Evolutionary conservation across 2,329 filamentous ascomycete genomes (phyloP).

Genomic region (Claviceps pusilla): DNA sequence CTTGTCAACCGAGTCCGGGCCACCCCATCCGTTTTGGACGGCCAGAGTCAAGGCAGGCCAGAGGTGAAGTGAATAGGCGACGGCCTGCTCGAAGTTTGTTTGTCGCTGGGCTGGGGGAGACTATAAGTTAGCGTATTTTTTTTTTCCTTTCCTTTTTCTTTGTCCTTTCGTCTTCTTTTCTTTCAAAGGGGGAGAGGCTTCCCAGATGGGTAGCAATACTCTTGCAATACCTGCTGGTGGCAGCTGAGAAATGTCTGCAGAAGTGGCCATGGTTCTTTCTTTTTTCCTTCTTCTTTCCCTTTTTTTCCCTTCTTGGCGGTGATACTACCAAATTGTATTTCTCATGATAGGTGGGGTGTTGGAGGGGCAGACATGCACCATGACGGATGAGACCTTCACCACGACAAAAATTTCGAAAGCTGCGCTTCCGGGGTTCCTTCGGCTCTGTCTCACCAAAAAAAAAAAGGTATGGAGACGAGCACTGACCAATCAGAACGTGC

Average conservation of each 20-base stretch:
- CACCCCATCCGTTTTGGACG: conserved; percentile 78
- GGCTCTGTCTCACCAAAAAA: not conserved
- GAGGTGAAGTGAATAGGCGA: conserved; percentile 69
- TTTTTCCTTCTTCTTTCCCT: conserved; percentile 2
- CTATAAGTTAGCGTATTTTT: not conserved
- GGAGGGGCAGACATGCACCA: conserved; percentile 14
- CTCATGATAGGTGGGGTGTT: conserved; percentile 13
- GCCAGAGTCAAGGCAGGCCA: conserved; percentile 84
- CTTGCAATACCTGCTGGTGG: conserved; percentile 15
- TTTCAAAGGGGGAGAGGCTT: not conserved
- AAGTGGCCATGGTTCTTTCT: conserved; percentile 14
- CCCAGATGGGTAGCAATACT: not conserved
- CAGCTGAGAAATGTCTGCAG: conserved; percentile 15
- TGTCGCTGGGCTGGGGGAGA: conserved; percentile 35
- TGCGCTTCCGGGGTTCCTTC: not conserved
- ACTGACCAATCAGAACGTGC: not conserved
- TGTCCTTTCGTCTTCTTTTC: not conserved
- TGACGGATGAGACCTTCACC: not conserved
- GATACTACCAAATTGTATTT: not conserved
- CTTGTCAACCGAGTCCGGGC: conserved; percentile 68
- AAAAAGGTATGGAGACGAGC: not conserved
- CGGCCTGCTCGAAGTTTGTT: conserved; percentile 66
- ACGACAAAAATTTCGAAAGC: conserved; percentile 13
- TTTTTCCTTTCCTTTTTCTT: not conserved
- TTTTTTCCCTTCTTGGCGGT: conserved; percentile 7